Percentiles rank a stretch among this genome's conserved stretches.
These are phyloP conservation scores for Trichoderma atroviride DNA, from an alignment of 2,329 filamentous ascomycete species.

Conservation along the genomic window DNA sequence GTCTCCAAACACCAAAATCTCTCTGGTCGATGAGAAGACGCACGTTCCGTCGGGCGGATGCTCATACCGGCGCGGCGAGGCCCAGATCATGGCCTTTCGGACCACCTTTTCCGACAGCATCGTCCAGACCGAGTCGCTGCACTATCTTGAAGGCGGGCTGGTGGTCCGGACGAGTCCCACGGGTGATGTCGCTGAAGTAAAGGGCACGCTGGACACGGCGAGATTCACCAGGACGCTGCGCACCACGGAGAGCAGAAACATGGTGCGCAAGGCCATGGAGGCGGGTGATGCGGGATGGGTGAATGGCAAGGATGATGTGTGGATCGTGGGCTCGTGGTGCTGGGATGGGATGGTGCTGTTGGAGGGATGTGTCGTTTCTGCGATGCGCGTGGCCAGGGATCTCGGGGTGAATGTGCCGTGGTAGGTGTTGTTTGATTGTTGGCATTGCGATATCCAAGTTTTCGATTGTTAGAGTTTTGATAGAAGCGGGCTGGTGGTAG, in stretches of 20 bases:
- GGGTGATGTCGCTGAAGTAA: slow-evolving; percentile 39
- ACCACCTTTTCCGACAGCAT: slow-evolving; percentile 38
- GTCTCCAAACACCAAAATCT: slow-evolving; percentile 20
- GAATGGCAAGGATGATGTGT: slow-evolving; percentile 58
- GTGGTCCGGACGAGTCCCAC: slow-evolving; percentile 58
- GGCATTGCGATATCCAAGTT: not conserved
- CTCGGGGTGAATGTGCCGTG: slow-evolving; percentile 52
- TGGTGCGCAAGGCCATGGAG: slow-evolving; percentile 51
- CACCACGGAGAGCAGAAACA: slow-evolving; percentile 49
- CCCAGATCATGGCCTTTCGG: slow-evolving; percentile 42
- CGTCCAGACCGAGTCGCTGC: slow-evolving; percentile 53
- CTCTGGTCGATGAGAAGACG: slow-evolving; percentile 36
- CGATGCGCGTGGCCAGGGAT: slow-evolving; percentile 56
- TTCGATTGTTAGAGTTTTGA: not conserved
- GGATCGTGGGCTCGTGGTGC: slow-evolving; percentile 62
- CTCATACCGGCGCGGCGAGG: slow-evolving; percentile 29
- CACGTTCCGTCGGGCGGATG: slow-evolving; percentile 13
- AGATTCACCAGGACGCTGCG: slow-evolving; percentile 57
- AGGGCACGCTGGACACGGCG: slow-evolving; percentile 48
- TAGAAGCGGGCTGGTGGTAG: not conserved
- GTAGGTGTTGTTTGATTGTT: slow-evolving; percentile 17
- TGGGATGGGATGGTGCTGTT: slow-evolving; percentile 67
- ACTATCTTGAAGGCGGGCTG: slow-evolving; percentile 53
- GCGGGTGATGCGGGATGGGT: slow-evolving; percentile 43
- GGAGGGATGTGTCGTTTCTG: slow-evolving; percentile 62